Evolutionary conservation across 306 rosid species (phyloP).

Genomic region (Amphicarpaea edgeworthii): DNA sequence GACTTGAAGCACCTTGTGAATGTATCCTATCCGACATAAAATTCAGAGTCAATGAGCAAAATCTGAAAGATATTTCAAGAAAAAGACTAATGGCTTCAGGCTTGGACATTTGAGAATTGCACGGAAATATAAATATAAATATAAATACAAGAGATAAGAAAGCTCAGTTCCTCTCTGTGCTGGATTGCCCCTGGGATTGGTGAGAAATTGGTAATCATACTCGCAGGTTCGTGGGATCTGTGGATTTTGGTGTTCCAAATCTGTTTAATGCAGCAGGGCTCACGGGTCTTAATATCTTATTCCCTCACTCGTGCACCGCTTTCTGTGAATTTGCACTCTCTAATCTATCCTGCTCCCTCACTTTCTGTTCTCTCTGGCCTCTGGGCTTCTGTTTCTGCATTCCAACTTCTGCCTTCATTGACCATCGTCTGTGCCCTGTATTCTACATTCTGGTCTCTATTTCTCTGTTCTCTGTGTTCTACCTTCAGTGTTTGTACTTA

Average conservation of each 20-base stretch:
- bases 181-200: not conserved
- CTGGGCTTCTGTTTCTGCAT: not conserved
- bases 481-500: not conserved
- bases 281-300: not conserved
- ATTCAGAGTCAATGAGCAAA: not conserved
- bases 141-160: not conserved
- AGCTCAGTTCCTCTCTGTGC: not conserved
- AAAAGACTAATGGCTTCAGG: not conserved
- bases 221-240: not conserved
- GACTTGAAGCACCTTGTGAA: conserved; percentile 94
- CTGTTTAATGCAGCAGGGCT: not conserved
- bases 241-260: not conserved
- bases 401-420: not conserved
- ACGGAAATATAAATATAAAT: not conserved
- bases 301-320: not conserved
- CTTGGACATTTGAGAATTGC: not conserved
- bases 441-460: not conserved
- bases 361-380: not conserved
- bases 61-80: conserved; percentile 2
- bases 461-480: not conserved
- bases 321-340: not conserved
- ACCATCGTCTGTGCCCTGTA: not conserved
- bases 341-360: not conserved
- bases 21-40: conserved; percentile 64
- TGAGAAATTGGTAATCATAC: not conserved